Conservation (phyloP, 768 basidiomycete species). For the Mycena epipterygia region DNA sequence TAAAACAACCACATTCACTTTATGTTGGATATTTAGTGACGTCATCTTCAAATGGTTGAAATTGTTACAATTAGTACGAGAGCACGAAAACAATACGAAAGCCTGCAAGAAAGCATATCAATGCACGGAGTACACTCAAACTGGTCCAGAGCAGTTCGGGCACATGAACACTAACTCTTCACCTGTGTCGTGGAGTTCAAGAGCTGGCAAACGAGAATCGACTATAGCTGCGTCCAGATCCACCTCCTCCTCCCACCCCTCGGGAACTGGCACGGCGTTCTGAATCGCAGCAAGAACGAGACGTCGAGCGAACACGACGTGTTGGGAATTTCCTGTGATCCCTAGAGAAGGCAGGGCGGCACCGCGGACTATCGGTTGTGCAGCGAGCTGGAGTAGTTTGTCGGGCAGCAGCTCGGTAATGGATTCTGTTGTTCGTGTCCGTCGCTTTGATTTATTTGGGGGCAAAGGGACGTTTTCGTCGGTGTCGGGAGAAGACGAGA, state of each 20-base stretch:
- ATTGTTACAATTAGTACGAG: too few species aligned
- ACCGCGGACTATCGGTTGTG: conserved; percentile 31
- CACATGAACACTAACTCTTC: conserved; percentile 11
- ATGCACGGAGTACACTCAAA: conserved; percentile 6
- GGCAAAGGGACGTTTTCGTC: background rate
- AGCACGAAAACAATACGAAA: too few species aligned
- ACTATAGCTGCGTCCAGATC: conserved; percentile 12
- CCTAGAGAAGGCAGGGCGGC: conserved; percentile 15
- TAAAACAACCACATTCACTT: conserved; percentile 13
- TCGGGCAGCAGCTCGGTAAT: background rate
- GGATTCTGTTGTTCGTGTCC: background rate
- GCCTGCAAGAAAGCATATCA: too few species aligned
- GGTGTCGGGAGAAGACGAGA: conserved; percentile 12
- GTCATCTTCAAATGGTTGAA: too few species aligned
- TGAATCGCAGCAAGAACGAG: background rate
- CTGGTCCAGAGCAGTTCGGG: conserved; percentile 22
- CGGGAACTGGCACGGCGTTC: background rate
- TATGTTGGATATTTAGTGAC: too few species aligned
- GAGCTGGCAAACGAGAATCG: background rate
- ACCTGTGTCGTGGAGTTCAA: conserved; percentile 11
- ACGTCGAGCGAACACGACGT: conserved; percentile 15
- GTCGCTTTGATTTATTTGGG: too few species aligned
- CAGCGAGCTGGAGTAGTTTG: conserved; percentile 17
- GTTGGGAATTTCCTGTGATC: conserved; percentile 19
- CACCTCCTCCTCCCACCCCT: background rate